Percentiles rank a stretch among this genome's conserved stretches.
Evolutionary conservation across 2,329 filamentous ascomycete genomes (phyloP).

Genomic region (Stenocarpella maydis): DNA sequence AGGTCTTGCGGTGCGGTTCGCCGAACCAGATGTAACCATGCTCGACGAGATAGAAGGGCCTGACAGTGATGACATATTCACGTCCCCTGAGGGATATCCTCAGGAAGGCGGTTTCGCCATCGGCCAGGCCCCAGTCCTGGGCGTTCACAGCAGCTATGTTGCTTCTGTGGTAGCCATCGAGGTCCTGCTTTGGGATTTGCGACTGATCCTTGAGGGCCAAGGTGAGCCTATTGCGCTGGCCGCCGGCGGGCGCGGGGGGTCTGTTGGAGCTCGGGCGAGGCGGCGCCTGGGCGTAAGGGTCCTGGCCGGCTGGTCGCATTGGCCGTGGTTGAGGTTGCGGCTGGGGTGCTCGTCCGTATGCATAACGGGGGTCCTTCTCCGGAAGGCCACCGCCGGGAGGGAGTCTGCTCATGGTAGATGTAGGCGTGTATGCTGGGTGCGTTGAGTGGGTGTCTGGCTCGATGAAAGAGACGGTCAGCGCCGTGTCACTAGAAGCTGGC

Average conservation of each 20-base stretch:
- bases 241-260: constrained; percentile 6
- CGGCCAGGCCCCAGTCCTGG: constrained; percentile 31
- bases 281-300: constrained; percentile 26
- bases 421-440: not conserved
- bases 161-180: constrained; percentile 26
- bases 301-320: constrained; percentile 21
- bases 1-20: constrained; percentile 80
- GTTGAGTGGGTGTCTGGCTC: not conserved
- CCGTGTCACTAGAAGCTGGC: not conserved
- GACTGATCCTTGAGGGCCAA: not conserved
- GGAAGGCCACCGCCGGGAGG: constrained; percentile 19
- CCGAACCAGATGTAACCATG: constrained; percentile 30
- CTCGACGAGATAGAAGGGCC: not conserved
- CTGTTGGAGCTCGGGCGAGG: constrained; percentile 19
- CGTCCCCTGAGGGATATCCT: not conserved
- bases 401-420: constrained; percentile 7
- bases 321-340: constrained; percentile 24
- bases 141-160: constrained; percentile 30
- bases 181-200: not conserved
- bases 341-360: constrained; percentile 10
- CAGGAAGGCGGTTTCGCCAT: constrained; percentile 22
- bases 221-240: not conserved
- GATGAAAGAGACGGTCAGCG: not conserved
- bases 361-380: not conserved
- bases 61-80: constrained; percentile 28